These are phyloP conservation scores for Saccharomycopsis sp. DNA, from an alignment of 805 yeast species.

Conservation along the genomic window DNA sequence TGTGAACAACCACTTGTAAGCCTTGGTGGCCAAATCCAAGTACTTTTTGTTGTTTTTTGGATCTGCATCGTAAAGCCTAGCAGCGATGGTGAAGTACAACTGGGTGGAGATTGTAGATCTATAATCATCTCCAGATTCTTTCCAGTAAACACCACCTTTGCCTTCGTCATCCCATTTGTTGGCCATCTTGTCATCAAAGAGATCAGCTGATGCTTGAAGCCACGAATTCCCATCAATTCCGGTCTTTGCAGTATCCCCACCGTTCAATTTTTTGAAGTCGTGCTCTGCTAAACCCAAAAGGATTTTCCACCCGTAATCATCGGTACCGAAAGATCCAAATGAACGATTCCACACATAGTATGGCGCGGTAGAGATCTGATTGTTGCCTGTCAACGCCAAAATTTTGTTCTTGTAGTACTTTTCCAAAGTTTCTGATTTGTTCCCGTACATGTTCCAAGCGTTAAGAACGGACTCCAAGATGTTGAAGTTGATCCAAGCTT, in stretches of 20 bases:
- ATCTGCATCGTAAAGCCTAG: slow-evolving; percentile 1
- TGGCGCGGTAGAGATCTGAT: too few relatives aligned
- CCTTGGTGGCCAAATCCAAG: background rate
- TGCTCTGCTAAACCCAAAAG: slow-evolving; percentile 1
- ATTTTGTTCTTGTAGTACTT: too few relatives aligned
- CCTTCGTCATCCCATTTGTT: background rate
- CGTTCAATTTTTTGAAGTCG: background rate
- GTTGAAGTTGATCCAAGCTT: too few relatives aligned
- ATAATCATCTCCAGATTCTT: background rate
- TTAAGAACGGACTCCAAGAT: too few relatives aligned
- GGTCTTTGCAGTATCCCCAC: background rate
- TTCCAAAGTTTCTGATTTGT: too few relatives aligned
- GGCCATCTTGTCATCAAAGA: background rate
- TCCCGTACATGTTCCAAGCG: too few relatives aligned
- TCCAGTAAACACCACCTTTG: slow-evolving; percentile 2
- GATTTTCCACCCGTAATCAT: slow-evolving; percentile 3
- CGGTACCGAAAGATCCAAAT: slow-evolving; percentile 2
- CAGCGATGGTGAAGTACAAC: slow-evolving; percentile 1
- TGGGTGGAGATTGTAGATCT: slow-evolving; percentile 5
- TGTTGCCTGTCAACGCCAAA: background rate
- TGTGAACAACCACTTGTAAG: slow-evolving; percentile 2
- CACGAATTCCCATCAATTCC: background rate
- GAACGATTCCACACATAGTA: too few relatives aligned
- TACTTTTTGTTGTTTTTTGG: background rate
- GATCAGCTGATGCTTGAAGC: background rate